These are phyloP conservation scores for Aspergillus bertholletiae DNA, from an alignment of 495 filamentous ascomycete species.

Conservation along the genomic window DNA sequence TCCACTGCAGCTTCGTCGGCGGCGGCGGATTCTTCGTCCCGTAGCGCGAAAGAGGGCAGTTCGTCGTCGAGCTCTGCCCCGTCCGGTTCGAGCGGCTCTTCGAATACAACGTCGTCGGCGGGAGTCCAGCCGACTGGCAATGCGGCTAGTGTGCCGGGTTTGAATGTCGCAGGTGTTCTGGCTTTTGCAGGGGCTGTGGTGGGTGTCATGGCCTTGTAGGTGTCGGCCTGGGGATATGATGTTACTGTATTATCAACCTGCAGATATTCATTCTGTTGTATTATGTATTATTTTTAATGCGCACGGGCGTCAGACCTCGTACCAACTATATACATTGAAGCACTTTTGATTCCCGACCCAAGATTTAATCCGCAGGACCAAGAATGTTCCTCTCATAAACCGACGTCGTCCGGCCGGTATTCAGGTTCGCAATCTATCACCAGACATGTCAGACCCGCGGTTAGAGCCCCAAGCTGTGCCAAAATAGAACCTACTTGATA, in stretches of 20 bases:
- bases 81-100: not conserved
- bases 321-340: too few relatives aligned
- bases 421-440: slow-evolving; percentile 17
- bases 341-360: too few relatives aligned
- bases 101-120: not conserved
- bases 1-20: slow-evolving; percentile 1
- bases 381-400: slow-evolving; percentile 20
- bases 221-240: too few relatives aligned
- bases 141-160: not conserved
- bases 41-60: too few relatives aligned
- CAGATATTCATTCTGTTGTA: too few relatives aligned
- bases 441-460: not conserved
- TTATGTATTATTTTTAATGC: too few relatives aligned
- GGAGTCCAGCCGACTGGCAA: not conserved
- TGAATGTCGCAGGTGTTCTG: not conserved
- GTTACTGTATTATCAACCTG: too few relatives aligned
- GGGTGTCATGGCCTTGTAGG: not conserved
- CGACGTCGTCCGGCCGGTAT: slow-evolving; percentile 15
- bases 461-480: too few relatives aligned
- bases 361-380: slow-evolving; percentile 11
- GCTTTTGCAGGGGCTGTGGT: not conserved
- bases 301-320: too few relatives aligned
- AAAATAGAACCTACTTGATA: slow-evolving; percentile 14
- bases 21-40: not conserved
- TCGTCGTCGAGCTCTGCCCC: not conserved